Evolutionary conservation across 306 rosid species (phyloP).

Genomic region (Malus sylvestris): DNA sequence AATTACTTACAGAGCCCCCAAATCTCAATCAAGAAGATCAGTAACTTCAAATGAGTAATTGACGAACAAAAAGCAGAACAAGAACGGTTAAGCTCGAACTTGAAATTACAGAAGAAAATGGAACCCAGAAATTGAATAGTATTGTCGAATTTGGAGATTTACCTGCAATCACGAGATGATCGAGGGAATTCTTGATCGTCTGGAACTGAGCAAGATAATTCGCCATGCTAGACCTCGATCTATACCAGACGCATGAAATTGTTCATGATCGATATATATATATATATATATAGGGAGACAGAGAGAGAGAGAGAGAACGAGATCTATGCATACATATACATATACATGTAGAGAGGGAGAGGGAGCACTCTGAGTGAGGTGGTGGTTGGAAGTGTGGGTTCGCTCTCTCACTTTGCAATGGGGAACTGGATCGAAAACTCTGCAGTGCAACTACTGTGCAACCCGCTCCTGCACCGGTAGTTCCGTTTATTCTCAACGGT

Average conservation of each 20-base stretch:
- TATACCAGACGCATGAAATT: conserved; percentile 16
- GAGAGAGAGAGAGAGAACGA: conserved; percentile 6
- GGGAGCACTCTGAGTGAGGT: background rate
- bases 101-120: background rate
- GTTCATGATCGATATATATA: conserved; percentile 5
- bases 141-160: background rate
- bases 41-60: conserved; percentile 15
- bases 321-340: background rate
- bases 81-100: conserved; percentile 8
- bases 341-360: background rate
- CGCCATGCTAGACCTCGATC: conserved; percentile 69
- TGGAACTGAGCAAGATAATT: conserved; percentile 96
- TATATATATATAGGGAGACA: background rate
- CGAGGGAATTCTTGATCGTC: conserved; percentile 70
- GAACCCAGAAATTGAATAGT: background rate
- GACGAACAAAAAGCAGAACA: background rate
- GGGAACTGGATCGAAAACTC: background rate
- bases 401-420: background rate
- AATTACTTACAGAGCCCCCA: background rate
- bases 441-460: background rate
- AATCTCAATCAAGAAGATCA: conserved; percentile 17
- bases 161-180: conserved; percentile 93
- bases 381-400: background rate
- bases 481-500: background rate
- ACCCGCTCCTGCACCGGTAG: background rate